Evolutionary conservation across 441 rosid species (phyloP).

Genomic region (Erysimum cheiri): DNA sequence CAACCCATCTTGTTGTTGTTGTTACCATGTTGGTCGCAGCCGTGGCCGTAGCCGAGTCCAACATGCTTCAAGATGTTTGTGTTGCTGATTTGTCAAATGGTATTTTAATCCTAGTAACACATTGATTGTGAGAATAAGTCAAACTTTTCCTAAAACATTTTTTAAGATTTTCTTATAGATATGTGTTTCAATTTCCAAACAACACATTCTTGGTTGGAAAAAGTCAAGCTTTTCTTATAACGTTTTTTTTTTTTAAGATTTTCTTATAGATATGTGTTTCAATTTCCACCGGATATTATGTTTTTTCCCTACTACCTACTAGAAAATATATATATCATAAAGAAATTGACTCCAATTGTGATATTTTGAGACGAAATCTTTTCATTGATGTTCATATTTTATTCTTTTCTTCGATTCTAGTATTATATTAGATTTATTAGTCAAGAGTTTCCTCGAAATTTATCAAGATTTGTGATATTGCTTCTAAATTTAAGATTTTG

Average conservation of each 20-base stretch:
- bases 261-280: conserved; percentile 3
- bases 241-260: background rate
- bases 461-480: background rate
- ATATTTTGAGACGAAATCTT: background rate
- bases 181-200: background rate
- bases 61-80: conserved; percentile 47
- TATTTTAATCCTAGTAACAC: background rate
- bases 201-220: background rate
- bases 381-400: conserved; percentile 5
- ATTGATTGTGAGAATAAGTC: background rate
- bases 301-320: conserved; percentile 4
- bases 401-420: background rate
- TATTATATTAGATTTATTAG: background rate
- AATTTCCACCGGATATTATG: conserved; percentile 27
- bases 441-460: conserved; percentile 2
- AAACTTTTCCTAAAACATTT: background rate
- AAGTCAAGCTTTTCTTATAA: background rate
- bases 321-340: background rate
- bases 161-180: background rate
- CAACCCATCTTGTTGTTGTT: conserved; percentile 31
- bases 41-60: conserved; percentile 28
- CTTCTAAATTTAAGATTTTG: no score
- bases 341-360: conserved; percentile 3
- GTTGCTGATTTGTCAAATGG: conserved; percentile 47
- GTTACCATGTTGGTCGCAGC: conserved; percentile 35